Conservation (phyloP, 768 basidiomycete genomes). For the Termitomyces heimii region DNA sequence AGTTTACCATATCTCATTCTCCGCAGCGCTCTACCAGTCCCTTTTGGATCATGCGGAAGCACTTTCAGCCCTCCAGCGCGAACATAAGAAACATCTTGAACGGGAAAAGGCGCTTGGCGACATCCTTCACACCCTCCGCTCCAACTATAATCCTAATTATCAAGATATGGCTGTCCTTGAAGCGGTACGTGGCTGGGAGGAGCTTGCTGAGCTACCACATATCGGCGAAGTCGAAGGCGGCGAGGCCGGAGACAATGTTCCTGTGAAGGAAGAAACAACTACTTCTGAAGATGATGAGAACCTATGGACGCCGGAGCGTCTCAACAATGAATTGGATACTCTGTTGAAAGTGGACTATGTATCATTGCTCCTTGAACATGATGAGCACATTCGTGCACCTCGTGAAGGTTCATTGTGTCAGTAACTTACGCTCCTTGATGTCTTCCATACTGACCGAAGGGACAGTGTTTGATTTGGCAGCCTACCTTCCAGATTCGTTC, state of each 20-base stretch:
- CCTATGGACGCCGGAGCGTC: conserved; percentile 52
- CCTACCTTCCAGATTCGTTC: conserved; percentile 82
- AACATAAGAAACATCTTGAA: conserved; percentile 66
- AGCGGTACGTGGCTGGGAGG: conserved; percentile 92
- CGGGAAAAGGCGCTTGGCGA: conserved; percentile 73
- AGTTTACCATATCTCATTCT: background rate
- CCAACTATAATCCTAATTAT: conserved; percentile 96
- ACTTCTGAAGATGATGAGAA: conserved; percentile 54
- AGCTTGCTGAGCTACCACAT: conserved; percentile 60
- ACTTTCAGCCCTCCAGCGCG: conserved; percentile 69
- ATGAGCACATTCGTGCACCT: conserved; percentile 54
- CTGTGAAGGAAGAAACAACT: conserved; percentile 24
- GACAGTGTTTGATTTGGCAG: conserved; percentile 70
- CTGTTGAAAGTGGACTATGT: conserved; percentile 66
- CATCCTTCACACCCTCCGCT: conserved; percentile 77
- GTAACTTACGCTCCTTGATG: conserved; percentile 18
- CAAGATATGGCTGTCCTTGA: conserved; percentile 99
- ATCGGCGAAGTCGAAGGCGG: conserved; percentile 62
- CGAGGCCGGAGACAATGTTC: conserved; percentile 26
- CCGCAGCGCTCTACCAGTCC: conserved; percentile 70
- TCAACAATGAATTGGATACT: conserved; percentile 50
- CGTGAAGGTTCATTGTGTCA: conserved; percentile 49
- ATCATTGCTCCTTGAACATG: conserved; percentile 71
- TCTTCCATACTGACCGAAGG: background rate
- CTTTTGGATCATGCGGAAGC: conserved; percentile 70